A percentile compares a stretch with the other conserved stretches of the same genome.
These are phyloP conservation scores for Aspergillus campestris DNA, from an alignment of 495 filamentous ascomycete species.

Conservation along the genomic window DNA sequence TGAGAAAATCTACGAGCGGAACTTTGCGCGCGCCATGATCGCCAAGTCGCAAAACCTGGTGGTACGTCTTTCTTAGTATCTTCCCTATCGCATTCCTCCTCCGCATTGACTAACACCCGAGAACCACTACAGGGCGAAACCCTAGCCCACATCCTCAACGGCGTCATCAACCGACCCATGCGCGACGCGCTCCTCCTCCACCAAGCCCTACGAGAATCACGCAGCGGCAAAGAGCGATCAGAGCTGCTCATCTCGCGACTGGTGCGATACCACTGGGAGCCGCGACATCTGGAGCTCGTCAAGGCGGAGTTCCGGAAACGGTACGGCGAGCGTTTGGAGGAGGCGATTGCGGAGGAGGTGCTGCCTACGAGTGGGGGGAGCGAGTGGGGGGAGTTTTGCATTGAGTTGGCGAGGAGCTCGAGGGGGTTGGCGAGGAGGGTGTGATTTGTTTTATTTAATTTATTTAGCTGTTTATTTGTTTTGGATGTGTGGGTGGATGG, in stretches of 20 bases:
- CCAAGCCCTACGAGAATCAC: conserved; percentile 67
- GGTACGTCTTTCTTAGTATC: conserved; percentile 45
- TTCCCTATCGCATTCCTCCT: not conserved
- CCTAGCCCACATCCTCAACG: conserved; percentile 92
- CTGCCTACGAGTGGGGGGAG: conserved; percentile 26
- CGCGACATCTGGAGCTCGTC: conserved; percentile 60
- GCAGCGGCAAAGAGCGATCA: conserved; percentile 58
- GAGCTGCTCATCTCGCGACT: conserved; percentile 76
- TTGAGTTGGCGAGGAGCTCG: conserved; percentile 42
- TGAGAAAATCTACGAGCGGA: conserved; percentile 57
- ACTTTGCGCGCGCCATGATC: conserved; percentile 82
- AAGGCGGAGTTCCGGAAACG: conserved; percentile 63
- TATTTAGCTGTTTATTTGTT: not conserved
- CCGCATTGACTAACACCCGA: conserved; percentile 2
- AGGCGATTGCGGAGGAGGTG: conserved; percentile 46
- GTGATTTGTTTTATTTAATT: not conserved
- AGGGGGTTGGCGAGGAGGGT: conserved; percentile 3
- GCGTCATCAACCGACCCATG: conserved; percentile 88
- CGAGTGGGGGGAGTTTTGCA: conserved; percentile 52
- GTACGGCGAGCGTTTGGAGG: conserved; percentile 61
- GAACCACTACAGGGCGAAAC: conserved; percentile 65
- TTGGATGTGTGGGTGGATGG: not conserved
- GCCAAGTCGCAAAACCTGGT: conserved; percentile 84
- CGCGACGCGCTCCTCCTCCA: conserved; percentile 92
- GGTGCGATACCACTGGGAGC: conserved; percentile 80